phyloP scores from a whole-genome alignment of 371 early-diverging fungal genomes.

The Haplosporangium sp. region DNA sequence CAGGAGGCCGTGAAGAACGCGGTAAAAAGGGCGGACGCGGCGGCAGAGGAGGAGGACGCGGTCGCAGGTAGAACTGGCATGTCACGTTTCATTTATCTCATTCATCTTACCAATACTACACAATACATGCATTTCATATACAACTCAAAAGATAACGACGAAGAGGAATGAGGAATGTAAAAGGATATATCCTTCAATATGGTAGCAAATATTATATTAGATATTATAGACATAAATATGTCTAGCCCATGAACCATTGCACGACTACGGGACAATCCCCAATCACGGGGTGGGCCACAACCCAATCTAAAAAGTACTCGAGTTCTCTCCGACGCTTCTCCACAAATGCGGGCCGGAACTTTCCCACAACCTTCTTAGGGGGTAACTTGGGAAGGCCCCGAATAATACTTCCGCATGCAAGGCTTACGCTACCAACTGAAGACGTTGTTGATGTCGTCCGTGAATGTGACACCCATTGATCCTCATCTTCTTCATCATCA shows the following conservation, averaged over 20 bases:
- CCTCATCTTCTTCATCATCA: not conserved
- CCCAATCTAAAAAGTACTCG: constrained; percentile 52
- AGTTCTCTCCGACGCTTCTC: constrained; percentile 46
- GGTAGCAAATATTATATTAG: not conserved
- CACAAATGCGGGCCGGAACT: constrained; percentile 46
- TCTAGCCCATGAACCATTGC: constrained; percentile 43
- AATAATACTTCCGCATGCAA: constrained; percentile 9
- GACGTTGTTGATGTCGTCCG: constrained; percentile 2
- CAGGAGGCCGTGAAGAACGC: constrained; percentile 32
- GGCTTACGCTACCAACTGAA: not conserved
- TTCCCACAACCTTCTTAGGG: constrained; percentile 46
- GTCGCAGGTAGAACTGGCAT: constrained; percentile 11
- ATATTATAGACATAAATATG: not conserved
- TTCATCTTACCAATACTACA: constrained; percentile 2
- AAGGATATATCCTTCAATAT: not conserved
- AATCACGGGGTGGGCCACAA: constrained; percentile 44
- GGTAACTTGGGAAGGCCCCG: constrained; percentile 46
- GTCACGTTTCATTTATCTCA: not conserved
- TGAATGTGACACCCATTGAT: constrained; percentile 8
- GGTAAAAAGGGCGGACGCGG: constrained; percentile 17
- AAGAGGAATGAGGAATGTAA: too few relatives aligned
- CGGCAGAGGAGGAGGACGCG: constrained; percentile 20
- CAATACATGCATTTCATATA: too few relatives aligned
- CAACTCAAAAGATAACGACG: too few relatives aligned
- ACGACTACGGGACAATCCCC: constrained; percentile 50